Conservation (phyloP, 106 monocot species). For the Cymbidium sinense region DNA sequence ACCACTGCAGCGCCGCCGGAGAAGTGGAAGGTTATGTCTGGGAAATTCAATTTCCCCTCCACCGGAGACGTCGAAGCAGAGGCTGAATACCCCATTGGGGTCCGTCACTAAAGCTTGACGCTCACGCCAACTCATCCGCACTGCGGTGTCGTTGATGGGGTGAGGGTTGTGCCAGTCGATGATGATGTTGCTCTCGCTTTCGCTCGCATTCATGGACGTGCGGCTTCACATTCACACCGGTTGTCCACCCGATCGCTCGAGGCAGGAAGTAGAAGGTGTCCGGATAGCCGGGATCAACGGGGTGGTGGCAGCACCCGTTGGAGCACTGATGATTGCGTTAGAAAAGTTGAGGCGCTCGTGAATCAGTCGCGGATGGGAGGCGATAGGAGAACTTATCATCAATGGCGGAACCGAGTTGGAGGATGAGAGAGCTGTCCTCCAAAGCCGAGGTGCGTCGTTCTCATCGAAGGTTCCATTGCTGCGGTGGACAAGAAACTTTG, state of each 20-base stretch:
- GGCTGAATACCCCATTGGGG: not conserved
- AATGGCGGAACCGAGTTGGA: constrained; percentile 24
- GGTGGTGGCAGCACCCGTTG: constrained; percentile 7
- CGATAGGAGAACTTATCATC: constrained; percentile 49
- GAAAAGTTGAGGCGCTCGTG: constrained; percentile 25
- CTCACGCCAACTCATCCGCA: not conserved
- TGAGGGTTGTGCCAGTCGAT: constrained; percentile 49
- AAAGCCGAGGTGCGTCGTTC: constrained; percentile 26
- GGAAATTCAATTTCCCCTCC: not conserved
- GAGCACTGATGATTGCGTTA: not conserved
- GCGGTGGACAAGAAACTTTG: constrained; percentile 20
- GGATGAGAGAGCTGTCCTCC: constrained; percentile 32
- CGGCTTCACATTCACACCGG: not conserved
- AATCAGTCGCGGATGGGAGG: constrained; percentile 5
- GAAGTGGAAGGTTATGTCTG: constrained; percentile 24
- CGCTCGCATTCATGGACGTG: not conserved
- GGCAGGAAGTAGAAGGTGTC: constrained; percentile 22
- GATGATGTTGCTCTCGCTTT: constrained; percentile 14
- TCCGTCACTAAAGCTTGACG: constrained; percentile 9
- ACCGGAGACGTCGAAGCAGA: constrained; percentile 20
- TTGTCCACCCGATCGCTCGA: constrained; percentile 20
- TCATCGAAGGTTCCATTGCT: constrained; percentile 16
- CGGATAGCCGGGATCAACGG: not conserved
- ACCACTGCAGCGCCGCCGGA: constrained; percentile 17
- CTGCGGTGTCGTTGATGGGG: constrained; percentile 1